phyloP scores from a whole-genome alignment of 2,329 filamentous ascomycete genomes.

The Dactylonectria estremocensis region DNA sequence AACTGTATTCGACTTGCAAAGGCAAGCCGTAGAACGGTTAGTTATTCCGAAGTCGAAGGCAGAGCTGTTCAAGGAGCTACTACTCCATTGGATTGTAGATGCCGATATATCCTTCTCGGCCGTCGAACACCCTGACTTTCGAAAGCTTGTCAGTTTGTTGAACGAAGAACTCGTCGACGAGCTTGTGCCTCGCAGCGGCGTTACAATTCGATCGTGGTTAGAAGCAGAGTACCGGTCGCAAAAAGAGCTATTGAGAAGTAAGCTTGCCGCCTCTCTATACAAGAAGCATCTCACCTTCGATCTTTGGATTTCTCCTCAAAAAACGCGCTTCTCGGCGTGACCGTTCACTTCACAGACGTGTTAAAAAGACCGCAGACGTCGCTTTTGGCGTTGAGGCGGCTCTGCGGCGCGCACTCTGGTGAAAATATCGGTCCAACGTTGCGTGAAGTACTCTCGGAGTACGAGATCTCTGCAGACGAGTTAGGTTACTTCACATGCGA shows the following conservation, averaged over 20 bases:
- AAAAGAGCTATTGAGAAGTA: not conserved
- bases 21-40: too few relatives aligned
- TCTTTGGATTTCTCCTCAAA: not conserved
- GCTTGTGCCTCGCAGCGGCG: not conserved
- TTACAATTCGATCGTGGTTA: not conserved
- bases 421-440: too few relatives aligned
- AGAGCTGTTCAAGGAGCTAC: too few relatives aligned
- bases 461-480: too few relatives aligned
- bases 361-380: too few relatives aligned
- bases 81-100: too few relatives aligned
- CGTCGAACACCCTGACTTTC: slow-evolving; percentile 1
- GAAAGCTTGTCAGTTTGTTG: not conserved
- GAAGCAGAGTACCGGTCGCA: not conserved
- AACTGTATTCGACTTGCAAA: too few relatives aligned
- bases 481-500: too few relatives aligned
- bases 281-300: slow-evolving; percentile 5
- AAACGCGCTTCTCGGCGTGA: not conserved
- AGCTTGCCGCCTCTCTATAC: not conserved
- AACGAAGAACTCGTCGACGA: not conserved
- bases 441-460: too few relatives aligned
- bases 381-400: too few relatives aligned
- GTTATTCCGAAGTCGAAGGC: too few relatives aligned
- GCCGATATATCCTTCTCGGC: not conserved
- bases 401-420: too few relatives aligned
- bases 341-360: not conserved